Base-by-base conservation (phyloP, 495 filamentous ascomycete species). In the Aspergillus asperescens region DNA sequence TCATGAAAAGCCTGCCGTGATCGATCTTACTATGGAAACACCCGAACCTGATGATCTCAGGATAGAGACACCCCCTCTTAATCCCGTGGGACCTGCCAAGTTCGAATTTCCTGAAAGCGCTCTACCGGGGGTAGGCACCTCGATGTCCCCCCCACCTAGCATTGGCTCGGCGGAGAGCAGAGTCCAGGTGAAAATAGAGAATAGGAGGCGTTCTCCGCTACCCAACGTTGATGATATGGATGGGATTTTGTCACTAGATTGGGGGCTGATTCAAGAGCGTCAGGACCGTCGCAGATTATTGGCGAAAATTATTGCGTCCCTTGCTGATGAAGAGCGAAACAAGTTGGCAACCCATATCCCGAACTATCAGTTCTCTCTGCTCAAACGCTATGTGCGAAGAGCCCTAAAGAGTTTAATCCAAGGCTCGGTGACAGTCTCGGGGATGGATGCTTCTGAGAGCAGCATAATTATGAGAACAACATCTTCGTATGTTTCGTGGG, bases 401-500 rank as follows among this genome's bases (percentile, higher is more conserved):
- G 61, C 59, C 13, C 22, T 64, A 18, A 50, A 48, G 18, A n/a
- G 12, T 38, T 24, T 68, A 16, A 24, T 34, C 1, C 25, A 57
- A 10, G 16, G 44, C n/a, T 19, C 53, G 43, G 12, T 46, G 5
- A 39, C 10, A 7, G 32, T 67, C 5, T 22, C 13, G 8, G 52
- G 53, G n/a, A 27, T 62, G 28, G 50, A 56, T 20, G n/a, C 48
- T 3, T 10, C 20, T 1, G 47, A 60, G 15, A 60, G 50, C 12
- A 20, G 44, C 9, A 15, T 57, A 3, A 43, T 66, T 18, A 69
- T 75, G 64, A 64, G 66, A 2, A 56, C 65, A 6, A 63, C 64
- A 1, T 55, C 62, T 12, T 59, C 73, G 42, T 73, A 64, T 31
- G 63, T 77, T 19, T 70, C 67, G 15, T 77, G 71, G 68, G 47